Conservation (phyloP, 2,329 filamentous ascomycete genomes). For the Diaporthe batatas region DNA sequence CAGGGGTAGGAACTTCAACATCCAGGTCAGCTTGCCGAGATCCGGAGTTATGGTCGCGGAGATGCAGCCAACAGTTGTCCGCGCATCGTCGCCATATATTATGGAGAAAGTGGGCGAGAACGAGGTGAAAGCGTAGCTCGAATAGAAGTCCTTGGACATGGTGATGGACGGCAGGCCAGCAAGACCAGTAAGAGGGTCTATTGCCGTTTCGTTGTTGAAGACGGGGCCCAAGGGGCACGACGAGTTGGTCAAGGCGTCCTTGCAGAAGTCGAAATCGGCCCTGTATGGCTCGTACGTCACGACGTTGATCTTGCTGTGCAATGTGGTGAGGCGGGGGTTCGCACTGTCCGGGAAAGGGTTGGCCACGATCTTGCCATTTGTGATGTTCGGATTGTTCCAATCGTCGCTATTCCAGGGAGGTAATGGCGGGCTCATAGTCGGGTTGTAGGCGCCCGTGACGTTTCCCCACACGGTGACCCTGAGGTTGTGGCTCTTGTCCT, state of each 20-base stretch:
- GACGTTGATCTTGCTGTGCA: slow-evolving; percentile 79
- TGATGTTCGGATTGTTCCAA: slow-evolving; percentile 73
- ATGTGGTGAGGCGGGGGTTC: slow-evolving; percentile 77
- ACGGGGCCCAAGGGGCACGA: slow-evolving; percentile 82
- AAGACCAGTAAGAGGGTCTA: slow-evolving; percentile 53
- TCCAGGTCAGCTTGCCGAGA: slow-evolving; percentile 77
- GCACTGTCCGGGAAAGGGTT: slow-evolving; percentile 61
- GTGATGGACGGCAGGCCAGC: slow-evolving; percentile 77
- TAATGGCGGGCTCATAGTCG: slow-evolving; percentile 58
- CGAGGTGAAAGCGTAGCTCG: slow-evolving; percentile 89
- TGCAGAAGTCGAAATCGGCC: slow-evolving; percentile 74
- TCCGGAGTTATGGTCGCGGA: slow-evolving; percentile 87
- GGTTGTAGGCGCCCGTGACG: slow-evolving; percentile 79
- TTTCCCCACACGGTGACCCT: slow-evolving; percentile 90
- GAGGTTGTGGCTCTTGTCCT: slow-evolving; percentile 72
- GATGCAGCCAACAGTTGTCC: slow-evolving; percentile 81
- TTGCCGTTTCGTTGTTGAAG: slow-evolving; percentile 65
- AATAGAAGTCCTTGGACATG: slow-evolving; percentile 79
- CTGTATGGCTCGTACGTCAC: slow-evolving; percentile 81
- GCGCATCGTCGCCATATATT: slow-evolving; percentile 76
- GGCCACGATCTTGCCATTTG: slow-evolving; percentile 82
- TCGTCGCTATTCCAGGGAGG: slow-evolving; percentile 70
- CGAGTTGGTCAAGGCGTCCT: slow-evolving; percentile 67
- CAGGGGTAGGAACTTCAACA: slow-evolving; percentile 82
- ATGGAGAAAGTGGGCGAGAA: slow-evolving; percentile 81